Base-by-base conservation (phyloP, 2,329 filamentous ascomycete genomes). In the Neopestalotiopsis clavispora region DNA sequence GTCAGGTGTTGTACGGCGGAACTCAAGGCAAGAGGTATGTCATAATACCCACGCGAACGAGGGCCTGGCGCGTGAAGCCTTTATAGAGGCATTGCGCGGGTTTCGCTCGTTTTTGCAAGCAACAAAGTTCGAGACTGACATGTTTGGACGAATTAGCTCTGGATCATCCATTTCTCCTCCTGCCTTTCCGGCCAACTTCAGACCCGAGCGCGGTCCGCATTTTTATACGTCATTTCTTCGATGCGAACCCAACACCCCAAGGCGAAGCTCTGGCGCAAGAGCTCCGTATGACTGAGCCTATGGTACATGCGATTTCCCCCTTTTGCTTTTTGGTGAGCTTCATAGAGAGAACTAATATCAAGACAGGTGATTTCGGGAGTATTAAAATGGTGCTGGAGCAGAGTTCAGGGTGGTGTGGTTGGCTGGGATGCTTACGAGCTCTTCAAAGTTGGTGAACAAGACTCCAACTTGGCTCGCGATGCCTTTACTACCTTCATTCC, bases 331-430 rank as follows among this genome's bases (percentile, higher is more conserved):
- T 10, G 34, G 34, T 28, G 34, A 38, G 34, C 34, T 38, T 30
- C 10, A n/a, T 12, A 34, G 13, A 28, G n/a, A 30, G 30, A 12
- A 40, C 75, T 80, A 75, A 81, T 65, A 64, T 63, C 23, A 60
- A 28, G 52, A 38, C 71, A 97, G 94, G 94, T 97, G 68, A 88
- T 99, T 67, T 95, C 94, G 72, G 96, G 95, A 75, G 94, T 98
- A 57, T 86, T 96, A 72, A 99, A 98, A 84, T 99, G 96, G 96
- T 98, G 95, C 81, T 99, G 96, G 96, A 95, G 94, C 79, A 90
- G 96, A 82, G 85, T 99, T 65, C 90, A 92, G 57, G 94, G 94
- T 69, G 96, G 96, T 76, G 91, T 99, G 14, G 95, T 99, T 45
- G 94, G 94, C 69, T 98, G 96, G 96, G 94, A 98, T 76, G 94